phyloP scores from a whole-genome alignment of 202 grass and related monocot species.

The Schoenoplectus tabernaemontani region DNA sequence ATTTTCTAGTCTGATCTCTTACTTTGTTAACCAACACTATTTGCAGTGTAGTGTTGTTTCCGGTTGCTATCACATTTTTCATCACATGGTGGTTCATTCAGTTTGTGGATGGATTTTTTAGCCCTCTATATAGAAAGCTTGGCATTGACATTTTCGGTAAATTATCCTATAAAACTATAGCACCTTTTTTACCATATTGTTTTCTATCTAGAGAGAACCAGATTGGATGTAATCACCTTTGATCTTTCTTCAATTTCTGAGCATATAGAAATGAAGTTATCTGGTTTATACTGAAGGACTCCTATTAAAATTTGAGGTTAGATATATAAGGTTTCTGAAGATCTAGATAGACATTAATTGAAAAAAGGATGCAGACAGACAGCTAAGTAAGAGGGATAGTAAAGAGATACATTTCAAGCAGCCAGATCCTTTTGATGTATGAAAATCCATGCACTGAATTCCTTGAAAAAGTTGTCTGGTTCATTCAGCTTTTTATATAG shows the following conservation, averaged over 20 bases:
- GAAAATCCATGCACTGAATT: background rate
- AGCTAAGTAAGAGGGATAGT: background rate
- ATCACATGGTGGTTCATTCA: conserved; percentile 99
- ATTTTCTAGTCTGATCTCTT: background rate
- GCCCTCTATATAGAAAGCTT: conserved; percentile 86
- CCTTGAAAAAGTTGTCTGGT: no score
- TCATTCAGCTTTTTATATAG: background rate
- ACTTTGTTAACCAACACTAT: conserved; percentile 11
- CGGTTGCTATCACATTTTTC: conserved; percentile 96
- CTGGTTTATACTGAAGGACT: background rate
- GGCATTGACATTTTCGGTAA: conserved; percentile 94
- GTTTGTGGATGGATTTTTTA: conserved; percentile 99
- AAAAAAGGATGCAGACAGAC: background rate
- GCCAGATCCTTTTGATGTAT: background rate
- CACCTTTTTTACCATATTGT: background rate
- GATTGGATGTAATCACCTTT: no score
- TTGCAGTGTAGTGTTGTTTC: conserved; percentile 96
- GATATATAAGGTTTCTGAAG: background rate
- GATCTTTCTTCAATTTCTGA: background rate
- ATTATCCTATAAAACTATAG: background rate
- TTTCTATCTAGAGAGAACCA: background rate
- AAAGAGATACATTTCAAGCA: background rate
- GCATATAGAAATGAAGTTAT: background rate
- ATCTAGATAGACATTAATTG: background rate
- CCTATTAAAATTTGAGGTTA: background rate